These are phyloP conservation scores for Naematelia aurantialba DNA, from an alignment of 768 basidiomycete genomes.

Conservation along the genomic window DNA sequence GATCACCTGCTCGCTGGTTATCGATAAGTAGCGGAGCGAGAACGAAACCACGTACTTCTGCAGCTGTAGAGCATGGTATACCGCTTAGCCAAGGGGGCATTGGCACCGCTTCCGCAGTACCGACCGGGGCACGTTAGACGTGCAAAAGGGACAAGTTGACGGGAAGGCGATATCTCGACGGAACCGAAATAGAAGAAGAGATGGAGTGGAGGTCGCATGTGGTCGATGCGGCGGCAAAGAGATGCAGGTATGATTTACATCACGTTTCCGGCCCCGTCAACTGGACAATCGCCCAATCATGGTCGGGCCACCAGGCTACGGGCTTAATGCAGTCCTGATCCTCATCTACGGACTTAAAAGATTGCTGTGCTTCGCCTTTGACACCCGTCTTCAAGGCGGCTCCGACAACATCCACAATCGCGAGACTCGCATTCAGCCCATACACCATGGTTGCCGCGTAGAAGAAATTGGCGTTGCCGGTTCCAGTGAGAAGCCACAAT, in stretches of 20 bases:
- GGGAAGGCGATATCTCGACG: neutral
- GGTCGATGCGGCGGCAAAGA: neutral
- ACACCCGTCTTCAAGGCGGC: constrained; percentile 70
- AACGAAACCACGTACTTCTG: neutral
- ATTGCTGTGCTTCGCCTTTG: constrained; percentile 7
- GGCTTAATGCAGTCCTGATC: neutral
- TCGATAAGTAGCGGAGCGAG: neutral
- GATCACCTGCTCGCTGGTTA: neutral
- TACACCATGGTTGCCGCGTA: constrained; percentile 94
- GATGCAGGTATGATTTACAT: neutral
- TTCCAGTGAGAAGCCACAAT: constrained; percentile 84
- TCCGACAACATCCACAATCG: constrained; percentile 73
- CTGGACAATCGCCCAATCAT: neutral
- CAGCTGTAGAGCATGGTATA: neutral
- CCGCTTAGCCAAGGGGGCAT: neutral
- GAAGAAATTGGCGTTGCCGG: constrained; percentile 97
- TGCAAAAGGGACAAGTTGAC: no score
- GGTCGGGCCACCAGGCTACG: neutral
- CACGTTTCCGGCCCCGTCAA: neutral
- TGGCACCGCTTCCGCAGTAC: no score
- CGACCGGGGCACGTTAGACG: no score
- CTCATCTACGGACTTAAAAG: neutral
- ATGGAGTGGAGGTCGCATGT: neutral
- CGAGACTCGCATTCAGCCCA: constrained; percentile 80
- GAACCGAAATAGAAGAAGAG: neutral